phyloP scores from a whole-genome alignment of 768 basidiomycete genomes.

The Pulveroboletus frians region DNA sequence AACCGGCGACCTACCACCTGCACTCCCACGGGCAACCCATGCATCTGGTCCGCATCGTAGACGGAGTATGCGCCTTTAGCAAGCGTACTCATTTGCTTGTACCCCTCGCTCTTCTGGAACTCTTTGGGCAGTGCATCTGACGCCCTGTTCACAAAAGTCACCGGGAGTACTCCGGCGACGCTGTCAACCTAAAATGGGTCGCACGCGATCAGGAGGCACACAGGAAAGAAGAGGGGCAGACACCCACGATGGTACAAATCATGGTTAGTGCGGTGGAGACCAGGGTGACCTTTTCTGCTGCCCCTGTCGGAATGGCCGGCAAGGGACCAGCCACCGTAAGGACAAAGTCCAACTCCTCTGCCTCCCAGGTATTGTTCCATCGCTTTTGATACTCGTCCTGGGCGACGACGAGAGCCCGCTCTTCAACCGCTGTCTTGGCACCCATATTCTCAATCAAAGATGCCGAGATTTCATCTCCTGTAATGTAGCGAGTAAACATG shows the following conservation, averaged over 20 bases:
- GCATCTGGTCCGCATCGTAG: slow-evolving; percentile 59
- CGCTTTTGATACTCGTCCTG: slow-evolving; percentile 20
- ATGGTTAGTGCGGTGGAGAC: slow-evolving; percentile 32
- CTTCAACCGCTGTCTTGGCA: slow-evolving; percentile 24
- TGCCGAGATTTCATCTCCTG: slow-evolving; percentile 25
- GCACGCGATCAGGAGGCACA: neutral
- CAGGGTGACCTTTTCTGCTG: slow-evolving; percentile 32
- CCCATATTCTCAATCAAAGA: slow-evolving; percentile 34
- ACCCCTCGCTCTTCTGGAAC: slow-evolving; percentile 25
- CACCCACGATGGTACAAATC: slow-evolving; percentile 43
- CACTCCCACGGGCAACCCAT: slow-evolving; percentile 63
- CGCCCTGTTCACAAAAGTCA: slow-evolving; percentile 46
- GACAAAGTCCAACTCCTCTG: slow-evolving; percentile 38
- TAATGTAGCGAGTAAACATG: slow-evolving; percentile 30
- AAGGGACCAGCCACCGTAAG: slow-evolving; percentile 36
- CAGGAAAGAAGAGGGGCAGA: neutral
- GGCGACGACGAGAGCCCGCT: slow-evolving; percentile 26
- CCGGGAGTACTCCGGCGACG: slow-evolving; percentile 54
- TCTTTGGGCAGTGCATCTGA: slow-evolving; percentile 35
- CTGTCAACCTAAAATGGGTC: slow-evolving; percentile 42
- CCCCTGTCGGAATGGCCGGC: slow-evolving; percentile 36
- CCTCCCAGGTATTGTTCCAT: slow-evolving; percentile 38
- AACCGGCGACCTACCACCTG: slow-evolving; percentile 58
- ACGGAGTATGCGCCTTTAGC: slow-evolving; percentile 45
- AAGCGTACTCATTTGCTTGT: slow-evolving; percentile 36